Evolutionary conservation across 75 land plant species (phyloP).

Genomic region (Cryptomeria japonica): DNA sequence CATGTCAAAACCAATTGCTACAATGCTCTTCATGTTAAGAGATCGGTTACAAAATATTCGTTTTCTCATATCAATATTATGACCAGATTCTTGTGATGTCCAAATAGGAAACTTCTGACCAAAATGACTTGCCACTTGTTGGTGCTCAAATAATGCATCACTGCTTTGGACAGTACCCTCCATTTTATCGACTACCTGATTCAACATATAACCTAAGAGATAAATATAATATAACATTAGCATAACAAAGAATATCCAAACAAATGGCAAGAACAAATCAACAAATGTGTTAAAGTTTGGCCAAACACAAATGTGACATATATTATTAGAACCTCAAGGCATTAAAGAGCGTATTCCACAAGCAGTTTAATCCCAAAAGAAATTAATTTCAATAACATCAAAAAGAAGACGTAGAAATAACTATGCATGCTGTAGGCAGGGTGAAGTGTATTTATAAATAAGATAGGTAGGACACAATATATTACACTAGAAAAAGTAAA

Average conservation of each 20-base stretch:
- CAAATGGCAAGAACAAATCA: background rate
- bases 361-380: background rate
- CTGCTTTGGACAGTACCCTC: background rate
- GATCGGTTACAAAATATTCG: constrained; percentile 92
- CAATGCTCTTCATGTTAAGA: constrained; percentile 90
- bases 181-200: constrained; percentile 7
- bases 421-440: background rate
- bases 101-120: constrained; percentile 26
- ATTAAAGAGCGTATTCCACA: background rate
- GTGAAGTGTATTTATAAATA: background rate
- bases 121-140: constrained; percentile 2
- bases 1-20: constrained; percentile 98
- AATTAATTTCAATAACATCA: background rate
- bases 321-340: background rate
- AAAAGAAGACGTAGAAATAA: background rate
- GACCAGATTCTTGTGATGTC: constrained; percentile 50
- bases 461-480: background rate
- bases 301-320: background rate
- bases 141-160: constrained; percentile 11
- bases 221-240: background rate
- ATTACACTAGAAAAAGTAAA: background rate
- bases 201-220: constrained; percentile 6
- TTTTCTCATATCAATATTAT: constrained; percentile 62
- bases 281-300: background rate
- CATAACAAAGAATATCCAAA: background rate